Conservation (phyloP, 2,329 filamentous ascomycete genomes). For the Aspergillus tubingensis region DNA sequence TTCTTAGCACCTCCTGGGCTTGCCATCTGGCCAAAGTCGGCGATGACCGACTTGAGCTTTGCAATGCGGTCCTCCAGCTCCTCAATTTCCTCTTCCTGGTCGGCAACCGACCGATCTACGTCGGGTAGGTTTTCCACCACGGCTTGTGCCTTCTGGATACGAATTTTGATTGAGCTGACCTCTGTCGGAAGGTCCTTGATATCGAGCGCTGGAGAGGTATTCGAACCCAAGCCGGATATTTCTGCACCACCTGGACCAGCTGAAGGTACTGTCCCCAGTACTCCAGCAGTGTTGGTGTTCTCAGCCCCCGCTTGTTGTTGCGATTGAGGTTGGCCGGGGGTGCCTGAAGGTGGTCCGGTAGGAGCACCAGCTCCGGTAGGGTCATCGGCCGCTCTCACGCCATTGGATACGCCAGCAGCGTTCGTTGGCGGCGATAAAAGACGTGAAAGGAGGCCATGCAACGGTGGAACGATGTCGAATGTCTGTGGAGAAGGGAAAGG, state of each 20-base stretch:
- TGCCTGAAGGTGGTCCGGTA: slow-evolving; percentile 10
- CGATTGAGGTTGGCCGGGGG: slow-evolving; percentile 20
- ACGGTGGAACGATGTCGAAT: slow-evolving; percentile 81
- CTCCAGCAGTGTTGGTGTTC: slow-evolving; percentile 26
- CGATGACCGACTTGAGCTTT: slow-evolving; percentile 43
- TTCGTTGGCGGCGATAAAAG: slow-evolving; percentile 58
- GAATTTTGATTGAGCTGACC: slow-evolving; percentile 77
- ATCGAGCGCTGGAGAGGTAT: slow-evolving; percentile 52
- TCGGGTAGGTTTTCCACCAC: slow-evolving; percentile 48
- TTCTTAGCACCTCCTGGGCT: slow-evolving; percentile 6
- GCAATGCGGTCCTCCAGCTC: slow-evolving; percentile 44
- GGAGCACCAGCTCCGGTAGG: slow-evolving; percentile 29
- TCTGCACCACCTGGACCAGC: slow-evolving; percentile 33
- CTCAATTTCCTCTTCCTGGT: slow-evolving; percentile 48
- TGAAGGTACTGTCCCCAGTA: slow-evolving; percentile 31
- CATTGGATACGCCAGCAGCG: slow-evolving; percentile 42
- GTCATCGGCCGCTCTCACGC: slow-evolving; percentile 23
- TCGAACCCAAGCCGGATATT: slow-evolving; percentile 28
- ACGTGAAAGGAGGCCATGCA: slow-evolving; percentile 75
- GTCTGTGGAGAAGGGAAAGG: slow-evolving; percentile 74
- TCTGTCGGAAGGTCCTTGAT: slow-evolving; percentile 78
- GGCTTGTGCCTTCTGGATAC: slow-evolving; percentile 73
- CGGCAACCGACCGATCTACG: slow-evolving; percentile 44
- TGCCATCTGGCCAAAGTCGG: slow-evolving; percentile 43
- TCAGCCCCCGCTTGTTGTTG: slow-evolving; percentile 32